Evolutionary conservation across 805 yeast genomes (phyloP).

Genomic region (Starmerella stigmatis): DNA sequence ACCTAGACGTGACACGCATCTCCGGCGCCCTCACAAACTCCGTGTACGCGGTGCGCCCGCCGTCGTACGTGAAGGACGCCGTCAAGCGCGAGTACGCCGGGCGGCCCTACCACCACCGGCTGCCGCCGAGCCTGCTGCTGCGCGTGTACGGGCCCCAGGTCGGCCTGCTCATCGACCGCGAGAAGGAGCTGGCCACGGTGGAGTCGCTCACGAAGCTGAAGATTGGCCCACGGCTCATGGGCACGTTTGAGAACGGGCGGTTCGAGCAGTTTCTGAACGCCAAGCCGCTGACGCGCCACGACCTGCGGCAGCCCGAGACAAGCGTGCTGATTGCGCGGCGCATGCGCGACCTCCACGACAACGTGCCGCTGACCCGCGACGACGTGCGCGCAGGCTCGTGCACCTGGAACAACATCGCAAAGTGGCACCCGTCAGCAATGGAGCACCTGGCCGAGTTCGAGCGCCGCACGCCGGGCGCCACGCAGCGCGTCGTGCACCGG

Average conservation of each 20-base stretch:
- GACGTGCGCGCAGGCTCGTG: slow-evolving; percentile 56
- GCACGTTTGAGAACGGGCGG: slow-evolving; percentile 85
- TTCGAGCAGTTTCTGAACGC: slow-evolving; percentile 89
- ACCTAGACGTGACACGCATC: slow-evolving; percentile 52
- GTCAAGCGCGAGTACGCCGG: slow-evolving; percentile 29
- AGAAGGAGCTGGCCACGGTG: slow-evolving; percentile 61
- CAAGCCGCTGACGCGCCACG: slow-evolving; percentile 58
- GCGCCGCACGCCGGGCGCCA: slow-evolving; percentile 30
- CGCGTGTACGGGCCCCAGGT: slow-evolving; percentile 85
- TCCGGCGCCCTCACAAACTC: slow-evolving; percentile 92
- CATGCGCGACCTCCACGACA: slow-evolving; percentile 87
- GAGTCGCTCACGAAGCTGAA: slow-evolving; percentile 61
- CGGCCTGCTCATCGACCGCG: slow-evolving; percentile 75
- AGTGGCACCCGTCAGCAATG: slow-evolving; percentile 53
- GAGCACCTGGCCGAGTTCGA: slow-evolving; percentile 36
- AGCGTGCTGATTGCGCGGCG: slow-evolving; percentile 84
- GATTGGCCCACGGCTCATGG: slow-evolving; percentile 82
- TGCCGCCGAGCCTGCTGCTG: slow-evolving; percentile 54
- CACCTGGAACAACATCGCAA: slow-evolving; percentile 56
- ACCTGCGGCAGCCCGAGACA: slow-evolving; percentile 63
- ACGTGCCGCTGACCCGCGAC: slow-evolving; percentile 50
- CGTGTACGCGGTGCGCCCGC: slow-evolving; percentile 65
- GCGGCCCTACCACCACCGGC: slow-evolving; percentile 27
- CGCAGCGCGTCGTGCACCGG: slow-evolving; percentile 14
- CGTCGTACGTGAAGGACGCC: slow-evolving; percentile 30